phyloP scores from a whole-genome alignment of 2,329 filamentous ascomycete genomes.

The Cordyceps cicadae region DNA sequence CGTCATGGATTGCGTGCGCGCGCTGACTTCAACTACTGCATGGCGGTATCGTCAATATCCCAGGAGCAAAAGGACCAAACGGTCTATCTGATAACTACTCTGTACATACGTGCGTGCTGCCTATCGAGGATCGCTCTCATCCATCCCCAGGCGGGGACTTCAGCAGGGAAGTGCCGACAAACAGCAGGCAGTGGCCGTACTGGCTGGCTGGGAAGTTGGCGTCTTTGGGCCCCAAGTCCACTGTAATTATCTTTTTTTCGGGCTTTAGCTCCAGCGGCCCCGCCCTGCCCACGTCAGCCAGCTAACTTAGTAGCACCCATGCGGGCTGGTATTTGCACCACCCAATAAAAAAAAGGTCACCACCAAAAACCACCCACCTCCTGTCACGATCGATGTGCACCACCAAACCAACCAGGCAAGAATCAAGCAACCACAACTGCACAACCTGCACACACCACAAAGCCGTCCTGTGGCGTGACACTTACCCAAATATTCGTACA shows the following conservation, averaged over 20 bases:
- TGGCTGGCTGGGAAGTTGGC: neutral
- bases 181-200: neutral
- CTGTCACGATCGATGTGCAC: neutral
- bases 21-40: too few relatives aligned
- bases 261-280: neutral
- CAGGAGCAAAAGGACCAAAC: neutral
- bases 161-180: neutral
- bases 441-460: neutral
- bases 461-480: neutral
- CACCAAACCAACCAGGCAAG: neutral
- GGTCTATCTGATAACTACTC: neutral
- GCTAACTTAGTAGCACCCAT: neutral
- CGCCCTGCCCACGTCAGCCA: neutral
- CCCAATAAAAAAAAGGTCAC: neutral
- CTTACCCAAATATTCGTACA: neutral
- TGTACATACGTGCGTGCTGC: too few relatives aligned
- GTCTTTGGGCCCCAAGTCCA: neutral
- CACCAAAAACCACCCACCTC: neutral
- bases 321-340: neutral
- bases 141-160: neutral
- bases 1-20: neutral
- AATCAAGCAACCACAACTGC: neutral
- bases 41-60: neutral
- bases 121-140: too few relatives aligned
- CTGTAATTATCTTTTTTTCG: neutral